A percentile compares a stretch with the other conserved stretches of the same genome.
Conservation (phyloP, 2,329 filamentous ascomycete species). For the Erysiphe pulchra region DNA sequence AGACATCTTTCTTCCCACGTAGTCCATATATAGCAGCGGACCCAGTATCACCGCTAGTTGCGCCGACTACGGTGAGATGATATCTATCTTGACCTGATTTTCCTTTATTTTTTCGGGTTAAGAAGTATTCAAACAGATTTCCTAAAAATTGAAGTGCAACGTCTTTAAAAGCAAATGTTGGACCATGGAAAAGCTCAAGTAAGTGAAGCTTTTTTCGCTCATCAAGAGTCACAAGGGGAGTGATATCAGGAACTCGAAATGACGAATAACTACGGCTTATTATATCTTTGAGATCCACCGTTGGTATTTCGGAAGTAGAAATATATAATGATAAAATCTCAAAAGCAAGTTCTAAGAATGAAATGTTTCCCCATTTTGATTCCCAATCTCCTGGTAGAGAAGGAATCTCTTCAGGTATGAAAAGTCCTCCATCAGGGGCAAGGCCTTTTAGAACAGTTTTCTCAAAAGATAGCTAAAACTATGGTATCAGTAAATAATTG, state of each 20-base stretch:
- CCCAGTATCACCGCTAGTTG: slow-evolving; percentile 71
- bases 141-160: slow-evolving; percentile 81
- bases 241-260: slow-evolving; percentile 57
- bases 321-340: slow-evolving; percentile 76
- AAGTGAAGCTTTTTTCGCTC: slow-evolving; percentile 48
- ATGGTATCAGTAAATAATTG: slow-evolving; percentile 4
- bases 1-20: slow-evolving; percentile 86
- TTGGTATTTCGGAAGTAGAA: slow-evolving; percentile 56
- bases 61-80: slow-evolving; percentile 66
- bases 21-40: slow-evolving; percentile 92
- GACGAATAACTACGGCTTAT: slow-evolving; percentile 70
- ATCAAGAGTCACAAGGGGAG: slow-evolving; percentile 56
- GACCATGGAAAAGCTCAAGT: slow-evolving; percentile 88
- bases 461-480: slow-evolving; percentile 55
- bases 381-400: slow-evolving; percentile 34
- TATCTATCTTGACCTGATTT: slow-evolving; percentile 37
- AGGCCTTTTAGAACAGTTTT: slow-evolving; percentile 76
- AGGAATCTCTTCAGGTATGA: slow-evolving; percentile 67
- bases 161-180: slow-evolving; percentile 90
- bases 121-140: slow-evolving; percentile 85
- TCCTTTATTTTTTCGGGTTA: slow-evolving; percentile 44
- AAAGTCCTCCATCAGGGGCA: slow-evolving; percentile 65
- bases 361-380: slow-evolving; percentile 47
- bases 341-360: slow-evolving; percentile 60
- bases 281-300: slow-evolving; percentile 55